Evolutionary conservation across 306 rosid genomes (phyloP).

Genomic region (Prunus dulcis): DNA sequence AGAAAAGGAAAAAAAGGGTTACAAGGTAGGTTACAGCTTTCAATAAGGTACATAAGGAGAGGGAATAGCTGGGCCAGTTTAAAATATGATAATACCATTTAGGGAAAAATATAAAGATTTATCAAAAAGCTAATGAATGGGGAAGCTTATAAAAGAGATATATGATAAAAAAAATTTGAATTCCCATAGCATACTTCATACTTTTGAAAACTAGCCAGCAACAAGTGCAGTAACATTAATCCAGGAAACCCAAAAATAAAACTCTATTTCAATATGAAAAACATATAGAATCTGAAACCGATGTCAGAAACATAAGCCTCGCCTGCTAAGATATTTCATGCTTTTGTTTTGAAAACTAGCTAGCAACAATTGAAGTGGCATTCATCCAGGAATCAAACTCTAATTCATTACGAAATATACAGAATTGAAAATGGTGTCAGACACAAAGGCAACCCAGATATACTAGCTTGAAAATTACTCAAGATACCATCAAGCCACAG

Average conservation of each 20-base stretch:
- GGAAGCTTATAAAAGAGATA: background rate
- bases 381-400: background rate
- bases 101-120: background rate
- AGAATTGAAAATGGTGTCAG: conserved; percentile 17
- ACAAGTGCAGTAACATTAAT: conserved; percentile 11
- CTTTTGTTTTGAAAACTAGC: background rate
- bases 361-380: conserved; percentile 7
- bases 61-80: background rate
- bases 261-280: background rate
- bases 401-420: background rate
- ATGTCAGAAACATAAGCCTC: background rate
- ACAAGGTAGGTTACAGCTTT: background rate
- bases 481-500: background rate
- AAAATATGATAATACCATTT: background rate
- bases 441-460: background rate
- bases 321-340: background rate
- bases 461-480: conserved; percentile 12
- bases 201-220: background rate
- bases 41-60: background rate
- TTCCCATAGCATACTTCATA: background rate
- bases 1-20: conserved; percentile 4
- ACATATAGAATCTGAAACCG: conserved; percentile 14
- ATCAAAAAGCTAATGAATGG: background rate
- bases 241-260: background rate
- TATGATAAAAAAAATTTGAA: background rate